Base-by-base conservation (phyloP, 2,329 filamentous ascomycete species). In the Lasiodiplodia gonubiensis region DNA sequence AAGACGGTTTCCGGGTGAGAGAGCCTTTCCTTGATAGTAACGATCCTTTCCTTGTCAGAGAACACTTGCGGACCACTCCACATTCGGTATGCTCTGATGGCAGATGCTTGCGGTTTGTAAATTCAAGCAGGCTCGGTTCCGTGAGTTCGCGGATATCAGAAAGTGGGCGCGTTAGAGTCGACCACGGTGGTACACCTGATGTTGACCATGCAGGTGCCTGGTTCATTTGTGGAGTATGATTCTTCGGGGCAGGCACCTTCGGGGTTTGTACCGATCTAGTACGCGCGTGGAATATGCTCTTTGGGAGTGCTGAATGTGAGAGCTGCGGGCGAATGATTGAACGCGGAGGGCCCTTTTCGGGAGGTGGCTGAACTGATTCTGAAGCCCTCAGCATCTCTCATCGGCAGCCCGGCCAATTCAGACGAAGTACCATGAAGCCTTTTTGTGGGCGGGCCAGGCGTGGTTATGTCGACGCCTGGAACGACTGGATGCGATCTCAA, bases 131-230 rank as follows among this genome's bases (percentile, higher is more conserved):
- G 69, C 81, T 83, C 33, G 82, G 81, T 71, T 84, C 82, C 12
- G 82, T 84, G 70, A 83, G 74, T 70, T 84, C 82, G 69, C 82
- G 80, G 67, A 84, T 84, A 70, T 84, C 82, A 52, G 82, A 84
- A 33, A 84, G 72, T 53, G 82, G 81, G 54, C 82, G 79, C 51
- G 77, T 71, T 60, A 77, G 75, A 10, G 77, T 75, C 11, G 75
- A 73, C 70, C 71, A 72, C 16, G 68, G 70, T 18, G 69, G 68
- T n/a, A 57, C 49, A n/a, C 52, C 69, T 23, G 69, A 57, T 4
- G 64, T 67, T 37, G 64, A 67, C 75, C 76, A 78, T 4, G 75
- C 72, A 37, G 73, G 69, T 21, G 71, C 71, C 42, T 63, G 55
- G 49, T 18, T 55, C 66, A 67, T 67, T 63, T 63, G 66, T 27